Evolutionary conservation across 345 rosid genomes (phyloP), one percentile per base, ranked within the genome.

Genomic region (Syzygium aqueum): DNA sequence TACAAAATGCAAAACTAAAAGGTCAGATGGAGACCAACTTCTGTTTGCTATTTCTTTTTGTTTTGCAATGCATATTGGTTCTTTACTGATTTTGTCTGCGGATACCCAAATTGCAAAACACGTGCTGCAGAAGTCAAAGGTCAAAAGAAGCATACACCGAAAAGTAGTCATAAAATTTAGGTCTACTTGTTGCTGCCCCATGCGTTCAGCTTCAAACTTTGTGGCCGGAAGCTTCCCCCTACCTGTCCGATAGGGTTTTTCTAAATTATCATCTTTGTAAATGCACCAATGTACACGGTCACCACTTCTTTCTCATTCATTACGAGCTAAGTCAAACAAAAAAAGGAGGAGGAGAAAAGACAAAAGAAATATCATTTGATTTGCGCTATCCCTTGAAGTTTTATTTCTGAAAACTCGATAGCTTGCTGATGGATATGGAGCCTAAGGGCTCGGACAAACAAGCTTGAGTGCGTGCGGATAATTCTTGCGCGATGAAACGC

Each of bases 401-500:
- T 33, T 88, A 90, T 67, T 90, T 91, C n/a, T 87, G 88, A 84
- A 90, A 78, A 85, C 89, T 86, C 21, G 84, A 77, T 21, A 93
- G 85, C 84, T 87, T 89, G 92, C 87, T 84, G 22, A 93, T 53
- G 22, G 92, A 89, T 53, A 92, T 87, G 50, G 27, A 51, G 51
- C 85, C 86, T 3, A 93, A 43, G 22, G 93, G 90, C 85, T 90
- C 92, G 12, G 89, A 13, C 84, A 90, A 53, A 87, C 16, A 88
- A 25, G 91, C 88, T 88, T 84, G 92, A 16, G 92, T 67, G 80
- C 88, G 86, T 4, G 93, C 92, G 9, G 94, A 92, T 53, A 93
- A 63, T 87, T 94, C 94, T 89, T 93, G 97, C 9, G 96, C 95
- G 53, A 94, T 92, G 27, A 87, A 89, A n/a, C 91, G 91, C 95